These are phyloP conservation scores for Penicillium pancosmium DNA, from an alignment of 495 filamentous ascomycete genomes.

Conservation along the genomic window DNA sequence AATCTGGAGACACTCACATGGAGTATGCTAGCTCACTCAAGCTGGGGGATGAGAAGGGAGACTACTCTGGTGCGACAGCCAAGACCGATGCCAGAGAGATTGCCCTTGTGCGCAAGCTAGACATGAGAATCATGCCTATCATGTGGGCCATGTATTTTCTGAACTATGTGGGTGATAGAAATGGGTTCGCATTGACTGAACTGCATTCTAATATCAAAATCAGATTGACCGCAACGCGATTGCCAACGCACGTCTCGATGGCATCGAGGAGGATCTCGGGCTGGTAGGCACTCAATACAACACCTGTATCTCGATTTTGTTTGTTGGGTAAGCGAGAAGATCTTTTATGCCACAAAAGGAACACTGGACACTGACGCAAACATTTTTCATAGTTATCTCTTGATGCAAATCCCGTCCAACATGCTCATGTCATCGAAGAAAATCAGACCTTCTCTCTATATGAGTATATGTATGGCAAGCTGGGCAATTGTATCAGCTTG, in stretches of 20 bases:
- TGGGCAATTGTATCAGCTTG: slow-evolving; percentile 48
- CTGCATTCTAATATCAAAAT: background rate
- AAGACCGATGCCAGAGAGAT: slow-evolving; percentile 17
- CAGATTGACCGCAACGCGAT: slow-evolving; percentile 21
- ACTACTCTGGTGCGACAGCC: slow-evolving; percentile 14
- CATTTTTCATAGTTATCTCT: slow-evolving; percentile 37
- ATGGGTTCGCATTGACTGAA: background rate
- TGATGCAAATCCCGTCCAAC: slow-evolving; percentile 61
- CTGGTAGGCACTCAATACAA: slow-evolving; percentile 48
- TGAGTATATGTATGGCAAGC: slow-evolving; percentile 40
- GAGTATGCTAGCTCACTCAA: slow-evolving; percentile 5
- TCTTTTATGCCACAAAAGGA: background rate
- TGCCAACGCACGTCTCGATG: slow-evolving; percentile 29
- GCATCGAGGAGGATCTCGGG: slow-evolving; percentile 40
- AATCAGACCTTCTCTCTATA: slow-evolving; percentile 22
- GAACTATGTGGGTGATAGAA: slow-evolving; percentile 28
- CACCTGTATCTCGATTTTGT: slow-evolving; percentile 54
- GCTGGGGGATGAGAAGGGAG: slow-evolving; percentile 6
- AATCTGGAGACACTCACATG: slow-evolving; percentile 1
- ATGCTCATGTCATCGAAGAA: slow-evolving; percentile 47
- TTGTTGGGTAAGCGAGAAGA: slow-evolving; percentile 43
- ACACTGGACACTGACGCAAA: background rate
- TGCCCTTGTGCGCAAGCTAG: slow-evolving; percentile 48
- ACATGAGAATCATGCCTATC: slow-evolving; percentile 48
- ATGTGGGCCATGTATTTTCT: slow-evolving; percentile 45